Conservation (phyloP, 495 filamentous ascomycete genomes). For the Cercophora samala region DNA sequence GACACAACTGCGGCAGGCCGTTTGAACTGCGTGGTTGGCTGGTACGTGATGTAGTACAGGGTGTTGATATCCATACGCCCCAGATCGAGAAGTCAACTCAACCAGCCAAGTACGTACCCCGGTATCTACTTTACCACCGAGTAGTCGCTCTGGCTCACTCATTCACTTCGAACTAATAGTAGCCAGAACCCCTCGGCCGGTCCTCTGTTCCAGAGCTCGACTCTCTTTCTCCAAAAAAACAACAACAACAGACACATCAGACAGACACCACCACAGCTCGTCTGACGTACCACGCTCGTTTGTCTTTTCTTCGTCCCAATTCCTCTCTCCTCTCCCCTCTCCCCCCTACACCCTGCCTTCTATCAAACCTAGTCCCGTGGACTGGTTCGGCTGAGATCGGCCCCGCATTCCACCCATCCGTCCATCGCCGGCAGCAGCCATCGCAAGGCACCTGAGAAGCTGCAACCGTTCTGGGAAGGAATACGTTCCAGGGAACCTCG, state of each 20-base stretch:
- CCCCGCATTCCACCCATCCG: constrained; percentile 4
- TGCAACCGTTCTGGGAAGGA: neutral
- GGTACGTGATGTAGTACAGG: neutral
- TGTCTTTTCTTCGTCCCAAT: neutral
- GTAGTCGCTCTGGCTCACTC: neutral
- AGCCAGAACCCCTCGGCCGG: constrained; percentile 10
- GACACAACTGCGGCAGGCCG: constrained; percentile 9
- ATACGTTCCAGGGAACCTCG: neutral
- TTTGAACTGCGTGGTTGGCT: constrained; percentile 15
- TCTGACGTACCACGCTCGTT: constrained; percentile 24
- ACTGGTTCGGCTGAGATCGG: constrained; percentile 21
- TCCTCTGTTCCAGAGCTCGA: constrained; percentile 9
- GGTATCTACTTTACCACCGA: neutral
- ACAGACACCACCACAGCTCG: constrained; percentile 10
- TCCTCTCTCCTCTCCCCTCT: neutral
- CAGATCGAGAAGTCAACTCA: neutral
- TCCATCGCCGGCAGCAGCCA: neutral
- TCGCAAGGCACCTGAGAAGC: neutral
- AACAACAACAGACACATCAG: constrained; percentile 4
- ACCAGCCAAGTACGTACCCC: neutral
- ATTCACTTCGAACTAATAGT: constrained; percentile 11
- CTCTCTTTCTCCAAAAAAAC: constrained; percentile 7
- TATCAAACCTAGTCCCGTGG: neutral
- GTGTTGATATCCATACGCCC: no score
- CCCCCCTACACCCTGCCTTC: neutral